These are phyloP conservation scores for Adansonia grandidieri DNA, from an alignment of 441 rosid genomes.

Conservation along the genomic window DNA sequence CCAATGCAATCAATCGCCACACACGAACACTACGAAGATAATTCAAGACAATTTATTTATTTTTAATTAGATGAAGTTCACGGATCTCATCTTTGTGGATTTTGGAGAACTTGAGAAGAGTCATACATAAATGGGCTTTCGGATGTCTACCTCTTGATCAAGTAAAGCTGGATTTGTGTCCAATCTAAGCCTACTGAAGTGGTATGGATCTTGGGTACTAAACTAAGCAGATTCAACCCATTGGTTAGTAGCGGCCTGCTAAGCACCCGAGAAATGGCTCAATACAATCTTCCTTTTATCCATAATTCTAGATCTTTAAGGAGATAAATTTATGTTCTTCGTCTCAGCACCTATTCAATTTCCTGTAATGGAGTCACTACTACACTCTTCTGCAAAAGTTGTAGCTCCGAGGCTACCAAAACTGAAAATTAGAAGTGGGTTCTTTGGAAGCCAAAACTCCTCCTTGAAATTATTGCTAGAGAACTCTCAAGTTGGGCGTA, in stretches of 20 bases:
- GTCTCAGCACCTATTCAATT: not conserved
- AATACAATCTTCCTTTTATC: not conserved
- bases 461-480: conserved; percentile 26
- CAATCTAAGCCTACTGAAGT: not conserved
- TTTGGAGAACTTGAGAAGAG: not conserved
- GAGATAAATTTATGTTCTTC: not conserved
- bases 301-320: not conserved
- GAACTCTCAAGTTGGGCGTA: conserved; percentile 32
- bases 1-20: not conserved
- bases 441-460: conserved; percentile 26
- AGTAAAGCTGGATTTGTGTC: not conserved
- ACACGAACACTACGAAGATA: not conserved
- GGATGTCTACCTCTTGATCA: not conserved
- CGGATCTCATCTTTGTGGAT: not conserved
- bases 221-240: not conserved
- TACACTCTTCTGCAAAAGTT: conserved; percentile 39
- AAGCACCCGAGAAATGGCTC: not conserved
- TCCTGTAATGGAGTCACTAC: conserved; percentile 51
- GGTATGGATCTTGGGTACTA: not conserved
- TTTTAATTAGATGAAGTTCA: not conserved
- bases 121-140: not conserved
- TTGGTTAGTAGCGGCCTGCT: not conserved
- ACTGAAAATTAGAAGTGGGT: conserved; percentile 12
- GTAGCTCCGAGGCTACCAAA: conserved; percentile 37
- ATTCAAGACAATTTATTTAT: not conserved